phyloP scores from a whole-genome alignment of 139 green algal species.

The Pleodorina starrii region DNA sequence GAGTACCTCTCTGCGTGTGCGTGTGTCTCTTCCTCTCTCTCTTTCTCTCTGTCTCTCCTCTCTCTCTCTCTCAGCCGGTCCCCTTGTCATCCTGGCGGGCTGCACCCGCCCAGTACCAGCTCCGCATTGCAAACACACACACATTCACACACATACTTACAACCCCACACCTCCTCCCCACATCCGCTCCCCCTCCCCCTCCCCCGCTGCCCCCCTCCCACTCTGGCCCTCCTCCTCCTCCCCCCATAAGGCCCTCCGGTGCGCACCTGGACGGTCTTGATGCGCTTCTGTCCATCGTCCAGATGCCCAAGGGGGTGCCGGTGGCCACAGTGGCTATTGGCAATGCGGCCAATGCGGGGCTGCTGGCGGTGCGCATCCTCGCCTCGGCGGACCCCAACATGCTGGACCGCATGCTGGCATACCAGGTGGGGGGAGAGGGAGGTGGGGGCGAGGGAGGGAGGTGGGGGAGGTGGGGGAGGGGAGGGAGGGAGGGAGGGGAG shows the following conservation, averaged over 20 bases:
- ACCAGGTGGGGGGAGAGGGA: no score
- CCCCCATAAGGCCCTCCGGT: constrained; percentile 67
- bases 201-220: neutral
- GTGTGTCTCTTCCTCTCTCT: no score
- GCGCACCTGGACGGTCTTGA: constrained; percentile 96
- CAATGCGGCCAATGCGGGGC: constrained; percentile 95
- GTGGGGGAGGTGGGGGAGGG: no score
- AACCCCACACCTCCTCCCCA: neutral
- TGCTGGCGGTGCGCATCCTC: constrained; percentile 94
- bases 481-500: no score
- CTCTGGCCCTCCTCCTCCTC: neutral
- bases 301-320: constrained; percentile 97
- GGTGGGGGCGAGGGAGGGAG: no score
- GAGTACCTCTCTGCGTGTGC: no score
- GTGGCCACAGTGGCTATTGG: constrained; percentile 98
- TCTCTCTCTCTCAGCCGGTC: no score
- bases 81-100: no score
- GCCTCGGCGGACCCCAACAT: constrained; percentile 71
- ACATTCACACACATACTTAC: no score
- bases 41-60: no score
- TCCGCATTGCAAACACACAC: no score
- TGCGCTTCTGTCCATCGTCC: constrained; percentile 94
- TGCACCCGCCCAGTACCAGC: no score
- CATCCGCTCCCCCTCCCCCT: neutral
- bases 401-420: constrained; percentile 77